Conservation (phyloP, 306 rosid genomes). For the Mimosa pudica region DNA sequence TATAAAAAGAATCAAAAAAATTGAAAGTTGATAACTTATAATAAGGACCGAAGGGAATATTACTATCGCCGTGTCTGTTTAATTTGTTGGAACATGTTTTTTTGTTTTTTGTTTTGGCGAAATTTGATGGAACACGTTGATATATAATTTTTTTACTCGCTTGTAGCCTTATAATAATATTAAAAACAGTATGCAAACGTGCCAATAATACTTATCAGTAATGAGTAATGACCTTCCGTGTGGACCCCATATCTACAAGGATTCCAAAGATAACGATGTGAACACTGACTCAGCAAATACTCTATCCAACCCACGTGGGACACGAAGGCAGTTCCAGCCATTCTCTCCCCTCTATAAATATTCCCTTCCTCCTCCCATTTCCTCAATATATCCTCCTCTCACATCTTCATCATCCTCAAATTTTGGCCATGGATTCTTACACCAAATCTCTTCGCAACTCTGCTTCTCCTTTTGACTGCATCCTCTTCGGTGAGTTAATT, state of each 20-base stretch:
- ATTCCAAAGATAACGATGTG: not conserved
- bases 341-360: not conserved
- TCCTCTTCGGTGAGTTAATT: constrained; percentile 9
- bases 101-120: too few species aligned
- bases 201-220: too few species aligned
- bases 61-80: too few species aligned
- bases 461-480: constrained; percentile 20
- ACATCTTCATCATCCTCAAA: not conserved
- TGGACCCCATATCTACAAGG: not conserved
- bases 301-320: not conserved
- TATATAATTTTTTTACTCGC: too few species aligned
- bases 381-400: not conserved
- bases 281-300: not conserved
- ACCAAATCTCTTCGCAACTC: not conserved
- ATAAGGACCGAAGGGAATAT: too few species aligned
- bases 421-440: constrained; percentile 6
- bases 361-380: not conserved
- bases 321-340: not conserved
- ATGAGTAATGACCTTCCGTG: not conserved
- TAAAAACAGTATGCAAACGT: not conserved
- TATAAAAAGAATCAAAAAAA: too few species aligned
- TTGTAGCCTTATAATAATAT: too few species aligned
- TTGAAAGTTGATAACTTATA: too few species aligned
- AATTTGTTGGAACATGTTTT: too few species aligned
- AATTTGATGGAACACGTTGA: too few species aligned